Evolutionary conservation across 2,329 filamentous ascomycete species (phyloP).

Genomic region (Cytospora mali): DNA sequence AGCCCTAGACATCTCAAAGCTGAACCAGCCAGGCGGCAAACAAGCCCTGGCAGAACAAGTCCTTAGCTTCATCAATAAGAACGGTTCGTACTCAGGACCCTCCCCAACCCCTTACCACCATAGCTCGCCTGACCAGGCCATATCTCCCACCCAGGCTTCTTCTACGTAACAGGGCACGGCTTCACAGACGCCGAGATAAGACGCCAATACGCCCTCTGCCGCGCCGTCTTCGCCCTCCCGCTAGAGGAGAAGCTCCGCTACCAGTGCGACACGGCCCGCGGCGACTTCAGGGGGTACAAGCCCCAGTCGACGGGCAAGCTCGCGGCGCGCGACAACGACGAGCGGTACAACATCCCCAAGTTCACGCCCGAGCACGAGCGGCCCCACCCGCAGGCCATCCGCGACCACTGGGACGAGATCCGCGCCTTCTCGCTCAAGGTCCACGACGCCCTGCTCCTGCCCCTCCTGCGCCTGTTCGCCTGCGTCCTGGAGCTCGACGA

Average conservation of each 20-base stretch:
- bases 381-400: slow-evolving; percentile 32
- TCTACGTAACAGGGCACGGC: slow-evolving; percentile 33
- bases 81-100: slow-evolving; percentile 28
- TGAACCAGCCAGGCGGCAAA: slow-evolving; percentile 31
- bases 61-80: slow-evolving; percentile 33
- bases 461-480: slow-evolving; percentile 27
- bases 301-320: slow-evolving; percentile 31
- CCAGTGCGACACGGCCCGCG: slow-evolving; percentile 35
- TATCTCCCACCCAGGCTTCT: slow-evolving; percentile 28
- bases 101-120: too few relatives aligned
- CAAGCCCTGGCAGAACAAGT: slow-evolving; percentile 32
- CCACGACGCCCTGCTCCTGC: slow-evolving; percentile 30
- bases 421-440: slow-evolving; percentile 30
- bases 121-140: neutral
- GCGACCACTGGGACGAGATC: slow-evolving; percentile 35
- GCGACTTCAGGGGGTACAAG: slow-evolving; percentile 36
- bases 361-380: slow-evolving; percentile 31
- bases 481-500: slow-evolving; percentile 35
- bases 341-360: slow-evolving; percentile 35
- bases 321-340: slow-evolving; percentile 31
- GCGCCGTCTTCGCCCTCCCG: slow-evolving; percentile 23
- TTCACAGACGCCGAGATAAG: slow-evolving; percentile 22
- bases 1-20: slow-evolving; percentile 33
- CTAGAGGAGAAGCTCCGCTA: slow-evolving; percentile 29
- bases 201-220: slow-evolving; percentile 23